Conservation (phyloP, 768 basidiomycete species). For the Naganishia antarctica region DNA sequence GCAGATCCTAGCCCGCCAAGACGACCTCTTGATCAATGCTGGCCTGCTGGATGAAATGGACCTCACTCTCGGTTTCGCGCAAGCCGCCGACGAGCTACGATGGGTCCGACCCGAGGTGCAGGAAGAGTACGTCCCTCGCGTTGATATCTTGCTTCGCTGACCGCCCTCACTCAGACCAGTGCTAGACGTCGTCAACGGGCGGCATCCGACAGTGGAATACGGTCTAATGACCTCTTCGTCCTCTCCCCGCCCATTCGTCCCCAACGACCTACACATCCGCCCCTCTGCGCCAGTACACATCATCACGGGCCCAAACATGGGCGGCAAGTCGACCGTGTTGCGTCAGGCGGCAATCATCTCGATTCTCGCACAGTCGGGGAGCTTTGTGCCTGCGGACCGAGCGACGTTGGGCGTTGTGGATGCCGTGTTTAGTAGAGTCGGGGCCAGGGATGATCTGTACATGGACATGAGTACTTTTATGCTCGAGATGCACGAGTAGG, state of each 20-base stretch:
- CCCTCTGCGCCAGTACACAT: constrained; percentile 65
- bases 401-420: constrained; percentile 83
- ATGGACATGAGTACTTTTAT: constrained; percentile 93
- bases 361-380: constrained; percentile 85
- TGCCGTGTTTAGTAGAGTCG: constrained; percentile 85
- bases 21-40: constrained; percentile 65
- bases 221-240: constrained; percentile 65
- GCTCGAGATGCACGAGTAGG: constrained; percentile 52
- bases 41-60: constrained; percentile 82
- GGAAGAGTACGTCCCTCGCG: constrained; percentile 59
- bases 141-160: background rate
- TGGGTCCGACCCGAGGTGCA: constrained; percentile 67
- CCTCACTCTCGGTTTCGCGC: constrained; percentile 72
- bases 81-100: constrained; percentile 69
- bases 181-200: constrained; percentile 69
- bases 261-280: constrained; percentile 69
- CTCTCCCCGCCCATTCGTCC: constrained; percentile 63
- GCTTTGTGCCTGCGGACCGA: constrained; percentile 81
- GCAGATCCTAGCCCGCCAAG: constrained; percentile 48
- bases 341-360: constrained; percentile 85
- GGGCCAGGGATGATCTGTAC: constrained; percentile 91
- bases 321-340: constrained; percentile 78
- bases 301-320: constrained; percentile 87
- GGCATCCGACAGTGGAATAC: constrained; percentile 89
- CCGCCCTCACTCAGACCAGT: constrained; percentile 50